A percentile compares a stretch with the other conserved stretches of the same genome.
Conservation (phyloP, 1,284 basidiomycete species). For the Puccinia hordei region DNA sequence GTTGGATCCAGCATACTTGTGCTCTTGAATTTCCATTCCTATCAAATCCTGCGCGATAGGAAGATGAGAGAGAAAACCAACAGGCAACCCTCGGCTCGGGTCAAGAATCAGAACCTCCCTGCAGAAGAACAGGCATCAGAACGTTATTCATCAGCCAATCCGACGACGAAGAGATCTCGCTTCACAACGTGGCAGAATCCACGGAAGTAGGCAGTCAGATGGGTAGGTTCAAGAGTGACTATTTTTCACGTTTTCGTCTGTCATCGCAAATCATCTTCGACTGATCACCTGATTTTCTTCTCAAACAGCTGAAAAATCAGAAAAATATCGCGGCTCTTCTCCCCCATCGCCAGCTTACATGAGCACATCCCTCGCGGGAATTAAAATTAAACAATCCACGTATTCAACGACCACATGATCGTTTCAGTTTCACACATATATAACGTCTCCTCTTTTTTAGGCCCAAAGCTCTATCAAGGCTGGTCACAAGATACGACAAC, state of each 20-base stretch:
- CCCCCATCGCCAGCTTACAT: not conserved
- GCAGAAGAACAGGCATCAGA: not conserved
- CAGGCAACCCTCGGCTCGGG: not conserved
- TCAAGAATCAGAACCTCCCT: too few relatives aligned
- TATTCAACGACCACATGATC: not conserved
- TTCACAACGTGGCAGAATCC: not conserved
- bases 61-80: not conserved
- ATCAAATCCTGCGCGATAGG: not conserved
- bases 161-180: not conserved
- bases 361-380: not conserved
- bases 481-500: too few relatives aligned
- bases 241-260: not conserved
- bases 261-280: too few relatives aligned
- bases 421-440: too few relatives aligned
- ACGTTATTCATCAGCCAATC: conserved; percentile 14
- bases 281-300: not conserved
- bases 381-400: not conserved
- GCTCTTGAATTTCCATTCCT: conserved; percentile 7
- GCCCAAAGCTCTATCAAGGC: too few relatives aligned
- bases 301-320: not conserved
- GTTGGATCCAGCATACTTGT: not conserved
- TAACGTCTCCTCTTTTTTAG: too few relatives aligned
- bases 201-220: not conserved
- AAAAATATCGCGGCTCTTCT: not conserved
- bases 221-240: too few relatives aligned